Base-by-base conservation (phyloP, 2,329 filamentous ascomycete species). In the Leptodontidium sp. region DNA sequence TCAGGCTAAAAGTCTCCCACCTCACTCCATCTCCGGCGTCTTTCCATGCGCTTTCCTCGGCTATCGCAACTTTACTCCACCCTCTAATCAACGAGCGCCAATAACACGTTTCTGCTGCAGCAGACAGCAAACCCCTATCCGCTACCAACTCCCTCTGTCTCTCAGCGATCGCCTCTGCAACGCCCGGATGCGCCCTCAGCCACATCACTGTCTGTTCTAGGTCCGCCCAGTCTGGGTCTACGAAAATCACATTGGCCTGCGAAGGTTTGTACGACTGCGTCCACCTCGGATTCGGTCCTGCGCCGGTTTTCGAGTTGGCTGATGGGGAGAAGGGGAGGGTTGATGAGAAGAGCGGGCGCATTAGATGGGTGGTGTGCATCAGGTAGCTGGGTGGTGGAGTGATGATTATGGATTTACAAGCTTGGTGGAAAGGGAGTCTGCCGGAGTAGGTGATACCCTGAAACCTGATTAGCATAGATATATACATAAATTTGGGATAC, bases 41-140 rank as follows among this genome's bases (percentile, higher is more conserved):
- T 55, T 64, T 32, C 69, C 78, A 76, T 76, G 80, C 80, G 75
- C 79, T 49, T 76, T 78, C 80, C 17, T 81, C 78, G 0, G 77
- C 73, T 50, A 76, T 75, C 38, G 78, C 84, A 12, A 85, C 80
- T 47, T 77, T 70, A 65, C 77, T 80, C 85, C 85, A 87, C 0
- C 83, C 84, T 66, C 80, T 79, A 26, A 87, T 75, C 69, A 85
- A 65, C 0, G 80, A 82, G 50, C 85, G 79, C 85, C 85, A 87
- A 77, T 87, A 87, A 71, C 85, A 87, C 67, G 75, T 78, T 75
- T 86, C 85, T 0, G 84, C 84, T n/a, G 84, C 84, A 15, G 81
- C 80, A 68, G 82, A 84, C 57, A 85, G 77, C 72, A 85, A 84
- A 0, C 84, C 84, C 0, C 77, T 79, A 14, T 77, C 80, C 0